Evolutionary conservation across 345 rosid genomes (phyloP).

Genomic region (Diplotaxis tenuifolia): DNA sequence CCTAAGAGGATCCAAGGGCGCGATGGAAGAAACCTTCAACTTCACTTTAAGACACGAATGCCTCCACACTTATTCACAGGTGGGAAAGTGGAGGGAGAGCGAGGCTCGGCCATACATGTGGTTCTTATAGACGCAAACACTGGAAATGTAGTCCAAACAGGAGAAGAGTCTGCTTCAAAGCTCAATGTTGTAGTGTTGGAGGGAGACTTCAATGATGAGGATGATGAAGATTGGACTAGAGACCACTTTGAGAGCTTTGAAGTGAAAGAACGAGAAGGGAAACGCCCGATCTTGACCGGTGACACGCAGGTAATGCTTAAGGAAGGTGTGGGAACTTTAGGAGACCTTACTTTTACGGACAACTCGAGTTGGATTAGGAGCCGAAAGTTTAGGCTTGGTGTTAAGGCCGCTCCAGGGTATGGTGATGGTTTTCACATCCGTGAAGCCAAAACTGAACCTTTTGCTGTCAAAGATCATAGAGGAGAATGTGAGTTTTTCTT

Average conservation of each 20-base stretch:
- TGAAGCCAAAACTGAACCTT: slow-evolving; percentile 89
- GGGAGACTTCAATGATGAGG: slow-evolving; percentile 78
- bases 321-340: slow-evolving; percentile 87
- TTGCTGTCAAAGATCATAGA: slow-evolving; percentile 95
- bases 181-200: slow-evolving; percentile 74
- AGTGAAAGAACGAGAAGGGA: slow-evolving; percentile 89
- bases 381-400: slow-evolving; percentile 93
- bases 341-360: slow-evolving; percentile 82
- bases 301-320: slow-evolving; percentile 68
- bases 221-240: slow-evolving; percentile 60
- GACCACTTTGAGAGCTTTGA: slow-evolving; percentile 72
- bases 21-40: slow-evolving; percentile 61
- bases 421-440: slow-evolving; percentile 57
- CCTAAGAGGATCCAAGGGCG: slow-evolving; percentile 58
- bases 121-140: slow-evolving; percentile 60
- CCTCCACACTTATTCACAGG: slow-evolving; percentile 93
- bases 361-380: slow-evolving; percentile 98
- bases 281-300: slow-evolving; percentile 82
- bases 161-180: slow-evolving; percentile 66
- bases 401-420: slow-evolving; percentile 54
- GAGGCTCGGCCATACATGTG: slow-evolving; percentile 76
- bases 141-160: slow-evolving; percentile 61
- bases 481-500: slow-evolving; percentile 71
- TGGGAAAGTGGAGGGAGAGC: slow-evolving; percentile 91
- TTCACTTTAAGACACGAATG: slow-evolving; percentile 80